Conservation (phyloP, 768 basidiomycete species). For the Mycena indigotica region DNA sequence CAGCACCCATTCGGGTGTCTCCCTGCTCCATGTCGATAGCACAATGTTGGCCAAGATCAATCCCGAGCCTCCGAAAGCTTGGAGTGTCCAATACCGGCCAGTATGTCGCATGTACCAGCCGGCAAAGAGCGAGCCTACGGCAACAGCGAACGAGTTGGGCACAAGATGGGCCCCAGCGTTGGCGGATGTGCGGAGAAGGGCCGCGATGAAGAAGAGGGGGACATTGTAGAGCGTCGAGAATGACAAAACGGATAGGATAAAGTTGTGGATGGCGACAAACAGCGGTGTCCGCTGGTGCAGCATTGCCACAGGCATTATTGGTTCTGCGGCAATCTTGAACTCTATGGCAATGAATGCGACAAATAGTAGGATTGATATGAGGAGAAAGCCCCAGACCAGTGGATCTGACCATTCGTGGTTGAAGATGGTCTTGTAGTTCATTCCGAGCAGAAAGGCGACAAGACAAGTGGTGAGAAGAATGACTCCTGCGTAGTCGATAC, state of each 20-base stretch:
- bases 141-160: constrained; percentile 65
- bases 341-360: constrained; percentile 61
- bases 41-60: constrained; percentile 12
- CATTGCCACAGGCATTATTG: constrained; percentile 61
- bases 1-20: constrained; percentile 23
- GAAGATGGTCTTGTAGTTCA: constrained; percentile 15
- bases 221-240: constrained; percentile 58
- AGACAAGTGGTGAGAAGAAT: constrained; percentile 55
- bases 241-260: constrained; percentile 6
- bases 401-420: constrained; percentile 43
- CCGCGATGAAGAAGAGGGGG: constrained; percentile 68
- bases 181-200: constrained; percentile 51
- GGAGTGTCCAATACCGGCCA: constrained; percentile 23
- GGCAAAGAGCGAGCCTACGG: constrained; percentile 63
- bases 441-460: constrained; percentile 38
- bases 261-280: constrained; percentile 32
- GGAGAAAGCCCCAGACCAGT: constrained; percentile 53
- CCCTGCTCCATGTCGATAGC: constrained; percentile 13
- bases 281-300: constrained; percentile 48
- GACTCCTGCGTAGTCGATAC: constrained; percentile 66
- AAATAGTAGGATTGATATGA: constrained; percentile 2
- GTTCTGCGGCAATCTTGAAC: constrained; percentile 54
- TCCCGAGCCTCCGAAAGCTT: constrained; percentile 11
- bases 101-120: constrained; percentile 50
- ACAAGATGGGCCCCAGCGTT: constrained; percentile 65